Base-by-base conservation (phyloP, 225 moss, liverwort and hornwort species). In the Pseudisothecium myosuroides region DNA sequence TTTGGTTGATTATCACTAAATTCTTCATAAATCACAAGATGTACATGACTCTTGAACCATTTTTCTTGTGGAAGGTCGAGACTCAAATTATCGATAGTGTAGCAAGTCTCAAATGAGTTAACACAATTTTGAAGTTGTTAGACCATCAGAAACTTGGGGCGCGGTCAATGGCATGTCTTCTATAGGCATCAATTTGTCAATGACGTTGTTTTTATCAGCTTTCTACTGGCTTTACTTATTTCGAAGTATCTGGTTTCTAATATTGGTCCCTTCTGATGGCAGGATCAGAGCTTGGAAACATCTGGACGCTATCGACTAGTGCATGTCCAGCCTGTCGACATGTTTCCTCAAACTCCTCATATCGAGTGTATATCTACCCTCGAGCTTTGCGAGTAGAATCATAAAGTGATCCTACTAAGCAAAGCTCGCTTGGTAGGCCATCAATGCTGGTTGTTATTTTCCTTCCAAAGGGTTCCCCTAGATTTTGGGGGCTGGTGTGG, bases 271-370 rank as follows among this genome's bases (percentile, higher is more conserved):
- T 74, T 74, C 47, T 76, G 88, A 60, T 91, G 82, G 63, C 86
- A 92, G 93, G 93, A 89, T 72, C 85, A 83, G 76, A 73, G 76
- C 79, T 83, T 83, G 84, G 93, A 92, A 83, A n/a, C 64, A 71
- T 88, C 92, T 82, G 89, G 89, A 62, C 89, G 90, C 67, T 99
- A 99, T 89, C 90, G 85, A 56, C 91, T 99, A 61, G 79, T 91
- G 85, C 94, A 95, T 86, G 97, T 95, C 31, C 94, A 96, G 87
- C 99, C 99, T 49, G 95, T 97, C 37, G 97, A 99, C 87, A 99
- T 99, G 99, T 97, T 99, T 92, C 99, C 99, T 76, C 97, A 99
- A 85, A 99, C 99, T 28, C 97, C 97, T 84, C 97, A 99, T 87
- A 95, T 96, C 43, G 99, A 99, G 87, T 99, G 96, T 75, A 94